These are phyloP conservation scores for Aspergillus fijiensis DNA, from an alignment of 2,329 filamentous ascomycete genomes.

Conservation along the genomic window DNA sequence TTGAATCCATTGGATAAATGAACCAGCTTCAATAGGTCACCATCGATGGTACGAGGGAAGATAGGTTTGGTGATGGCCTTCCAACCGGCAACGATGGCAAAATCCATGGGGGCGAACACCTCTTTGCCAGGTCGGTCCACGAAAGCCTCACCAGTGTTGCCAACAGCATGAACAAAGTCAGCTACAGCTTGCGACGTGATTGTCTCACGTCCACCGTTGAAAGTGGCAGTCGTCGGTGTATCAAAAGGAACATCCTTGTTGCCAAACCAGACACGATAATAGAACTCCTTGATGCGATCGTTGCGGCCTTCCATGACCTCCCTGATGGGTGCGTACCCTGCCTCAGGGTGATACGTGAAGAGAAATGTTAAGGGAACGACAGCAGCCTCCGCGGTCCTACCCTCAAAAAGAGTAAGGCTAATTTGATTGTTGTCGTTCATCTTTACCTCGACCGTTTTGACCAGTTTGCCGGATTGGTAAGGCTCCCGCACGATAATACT, in stretches of 20 bases:
- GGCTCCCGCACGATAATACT: constrained; percentile 85
- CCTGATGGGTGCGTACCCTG: constrained; percentile 93
- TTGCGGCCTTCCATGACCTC: constrained; percentile 97
- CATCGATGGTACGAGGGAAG: constrained; percentile 94
- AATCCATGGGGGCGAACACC: constrained; percentile 97
- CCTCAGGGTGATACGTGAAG: constrained; percentile 92
- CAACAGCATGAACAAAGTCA: constrained; percentile 98
- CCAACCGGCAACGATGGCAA: constrained; percentile 96
- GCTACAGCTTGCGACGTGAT: constrained; percentile 93
- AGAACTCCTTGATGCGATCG: constrained; percentile 98
- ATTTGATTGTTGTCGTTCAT: constrained; percentile 75
- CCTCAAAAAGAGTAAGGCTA: constrained; percentile 85
- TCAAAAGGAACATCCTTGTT: constrained; percentile 81
- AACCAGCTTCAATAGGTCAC: constrained; percentile 91
- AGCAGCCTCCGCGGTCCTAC: constrained; percentile 79
- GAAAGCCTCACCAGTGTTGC: constrained; percentile 96
- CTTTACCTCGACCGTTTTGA: constrained; percentile 85
- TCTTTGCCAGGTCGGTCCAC: constrained; percentile 93
- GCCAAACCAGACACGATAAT: constrained; percentile 97
- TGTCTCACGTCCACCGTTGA: constrained; percentile 82
- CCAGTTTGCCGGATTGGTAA: constrained; percentile 77
- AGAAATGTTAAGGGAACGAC: constrained; percentile 79
- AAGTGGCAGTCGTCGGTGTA: constrained; percentile 78
- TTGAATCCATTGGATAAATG: constrained; percentile 97
- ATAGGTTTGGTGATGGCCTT: constrained; percentile 99